phyloP scores from a whole-genome alignment of 1,284 basidiomycete species.

The Cryptococcus sp. region DNA sequence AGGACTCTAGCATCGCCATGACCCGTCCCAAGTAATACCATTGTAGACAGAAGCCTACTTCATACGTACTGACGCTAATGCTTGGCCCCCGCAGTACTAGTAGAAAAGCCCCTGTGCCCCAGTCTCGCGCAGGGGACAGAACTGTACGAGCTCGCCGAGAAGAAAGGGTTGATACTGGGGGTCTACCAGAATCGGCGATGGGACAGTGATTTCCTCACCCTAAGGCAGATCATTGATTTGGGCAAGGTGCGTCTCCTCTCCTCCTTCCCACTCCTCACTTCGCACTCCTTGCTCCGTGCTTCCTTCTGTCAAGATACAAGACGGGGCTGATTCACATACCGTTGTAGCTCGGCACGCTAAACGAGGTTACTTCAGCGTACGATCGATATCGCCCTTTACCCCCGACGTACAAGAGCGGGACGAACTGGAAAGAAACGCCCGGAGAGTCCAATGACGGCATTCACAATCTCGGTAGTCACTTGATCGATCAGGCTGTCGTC shows the following conservation, averaged over 20 bases:
- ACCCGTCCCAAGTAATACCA: no score
- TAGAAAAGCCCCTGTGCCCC: constrained; percentile 80
- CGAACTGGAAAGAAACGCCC: constrained; percentile 55
- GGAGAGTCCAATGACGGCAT: constrained; percentile 52
- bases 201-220: constrained; percentile 68
- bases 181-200: constrained; percentile 68
- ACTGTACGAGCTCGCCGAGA: constrained; percentile 66
- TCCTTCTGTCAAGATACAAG: not conserved
- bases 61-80: not conserved
- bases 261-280: not conserved
- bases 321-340: not conserved
- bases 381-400: constrained; percentile 71
- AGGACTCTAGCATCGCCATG: no score
- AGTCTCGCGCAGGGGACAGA: constrained; percentile 67
- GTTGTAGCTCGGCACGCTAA: constrained; percentile 35
- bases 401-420: constrained; percentile 58
- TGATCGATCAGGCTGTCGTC: constrained; percentile 73
- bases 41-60: no score
- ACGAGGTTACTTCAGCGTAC: constrained; percentile 57
- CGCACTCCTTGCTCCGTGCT: not conserved
- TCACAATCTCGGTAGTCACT: constrained; percentile 57
- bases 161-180: constrained; percentile 66
- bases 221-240: constrained; percentile 63
- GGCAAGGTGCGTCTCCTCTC: constrained; percentile 58
- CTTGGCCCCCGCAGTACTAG: constrained; percentile 56